Percentiles rank a stretch among this genome's conserved stretches.
Conservation (phyloP, 2,329 filamentous ascomycete species). For the Pyrenochaeta sp. region DNA sequence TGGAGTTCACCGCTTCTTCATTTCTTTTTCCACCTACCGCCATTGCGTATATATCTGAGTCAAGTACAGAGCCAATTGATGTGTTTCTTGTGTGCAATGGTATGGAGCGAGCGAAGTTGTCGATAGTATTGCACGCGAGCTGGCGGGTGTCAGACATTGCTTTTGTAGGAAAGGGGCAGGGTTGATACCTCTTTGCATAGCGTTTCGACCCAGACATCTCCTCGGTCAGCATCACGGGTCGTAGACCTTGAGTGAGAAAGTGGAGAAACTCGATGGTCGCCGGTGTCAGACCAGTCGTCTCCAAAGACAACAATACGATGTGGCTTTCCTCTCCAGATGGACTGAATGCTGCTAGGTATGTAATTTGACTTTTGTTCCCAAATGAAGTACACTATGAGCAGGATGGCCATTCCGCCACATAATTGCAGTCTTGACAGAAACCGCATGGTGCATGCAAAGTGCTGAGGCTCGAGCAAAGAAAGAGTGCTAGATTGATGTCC, state of each 20-base stretch:
- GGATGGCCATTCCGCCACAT: constrained; percentile 30
- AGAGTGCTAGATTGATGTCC: not conserved
- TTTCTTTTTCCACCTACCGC: constrained; percentile 24
- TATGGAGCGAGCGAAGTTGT: constrained; percentile 47
- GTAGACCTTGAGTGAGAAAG: constrained; percentile 28
- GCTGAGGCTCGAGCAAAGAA: not conserved
- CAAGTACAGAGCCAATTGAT: constrained; percentile 39
- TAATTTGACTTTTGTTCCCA: constrained; percentile 38
- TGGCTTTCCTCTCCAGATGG: constrained; percentile 36
- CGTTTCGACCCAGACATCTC: constrained; percentile 45
- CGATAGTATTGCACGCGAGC: constrained; percentile 46
- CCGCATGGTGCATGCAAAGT: constrained; percentile 29
- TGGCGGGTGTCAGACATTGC: constrained; percentile 31
- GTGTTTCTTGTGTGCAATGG: constrained; percentile 21
- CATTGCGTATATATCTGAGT: constrained; percentile 40
- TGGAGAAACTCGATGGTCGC: constrained; percentile 42
- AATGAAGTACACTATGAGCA: constrained; percentile 39
- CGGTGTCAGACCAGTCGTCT: constrained; percentile 50
- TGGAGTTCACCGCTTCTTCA: constrained; percentile 23
- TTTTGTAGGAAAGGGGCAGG: constrained; percentile 1
- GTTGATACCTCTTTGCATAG: constrained; percentile 45
- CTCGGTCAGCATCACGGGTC: constrained; percentile 38
- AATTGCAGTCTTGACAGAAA: constrained; percentile 40
- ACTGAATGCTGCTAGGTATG: constrained; percentile 34
- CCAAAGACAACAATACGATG: constrained; percentile 49